A percentile compares a stretch with the other conserved stretches of the same genome.
Evolutionary conservation across 495 filamentous ascomycete genomes (phyloP).

Genomic region (Penicillium subrubescens): DNA sequence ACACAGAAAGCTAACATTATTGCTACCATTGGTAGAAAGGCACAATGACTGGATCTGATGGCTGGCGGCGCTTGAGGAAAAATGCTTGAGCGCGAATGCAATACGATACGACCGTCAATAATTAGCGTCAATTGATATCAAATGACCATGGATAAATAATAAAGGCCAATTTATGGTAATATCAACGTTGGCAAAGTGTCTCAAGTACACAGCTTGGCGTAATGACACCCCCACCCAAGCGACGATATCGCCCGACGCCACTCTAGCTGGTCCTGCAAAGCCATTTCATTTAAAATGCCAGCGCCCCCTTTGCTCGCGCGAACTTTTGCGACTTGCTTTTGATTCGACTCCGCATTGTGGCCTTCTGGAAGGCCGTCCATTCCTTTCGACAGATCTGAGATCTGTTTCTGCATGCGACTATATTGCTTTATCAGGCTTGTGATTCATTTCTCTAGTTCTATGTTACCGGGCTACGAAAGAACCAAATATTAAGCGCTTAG

Average conservation of each 20-base stretch:
- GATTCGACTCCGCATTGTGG: conserved; percentile 26
- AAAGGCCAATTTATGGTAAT: neutral
- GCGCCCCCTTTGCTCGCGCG: conserved; percentile 13
- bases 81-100: neutral
- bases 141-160: neutral
- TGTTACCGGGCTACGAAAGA: neutral
- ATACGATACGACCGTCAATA: neutral
- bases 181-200: conserved; percentile 16
- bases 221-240: conserved; percentile 21
- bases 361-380: conserved; percentile 55
- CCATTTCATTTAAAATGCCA: conserved; percentile 14
- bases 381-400: conserved; percentile 33
- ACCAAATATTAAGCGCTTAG: neutral
- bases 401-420: neutral
- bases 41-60: neutral
- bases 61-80: neutral
- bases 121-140: neutral
- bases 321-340: conserved; percentile 22
- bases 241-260: conserved; percentile 21
- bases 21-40: neutral
- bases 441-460: conserved; percentile 12
- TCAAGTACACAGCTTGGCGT: conserved; percentile 33
- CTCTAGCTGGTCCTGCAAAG: conserved; percentile 14
- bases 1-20: neutral
- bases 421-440: neutral